Conservation (phyloP, 2,329 filamentous ascomycete genomes). For the Hymenotorrendiella dingleyae region DNA sequence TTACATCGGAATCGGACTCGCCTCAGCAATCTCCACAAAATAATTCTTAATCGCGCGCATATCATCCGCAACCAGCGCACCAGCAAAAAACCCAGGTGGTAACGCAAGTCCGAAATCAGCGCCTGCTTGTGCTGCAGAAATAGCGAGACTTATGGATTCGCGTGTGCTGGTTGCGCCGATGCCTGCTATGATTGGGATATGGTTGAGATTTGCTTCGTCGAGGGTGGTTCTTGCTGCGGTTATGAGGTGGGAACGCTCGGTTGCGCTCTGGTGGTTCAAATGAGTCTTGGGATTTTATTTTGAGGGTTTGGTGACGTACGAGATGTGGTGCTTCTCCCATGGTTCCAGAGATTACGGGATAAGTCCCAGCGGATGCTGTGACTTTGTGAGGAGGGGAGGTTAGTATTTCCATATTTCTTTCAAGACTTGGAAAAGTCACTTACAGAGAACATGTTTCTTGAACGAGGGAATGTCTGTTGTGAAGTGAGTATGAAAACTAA, state of each 20-base stretch:
- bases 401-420: neutral
- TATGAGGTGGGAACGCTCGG: slow-evolving; percentile 38
- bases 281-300: neutral
- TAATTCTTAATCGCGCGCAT: slow-evolving; percentile 18
- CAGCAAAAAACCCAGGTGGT: slow-evolving; percentile 16
- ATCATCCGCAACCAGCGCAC: slow-evolving; percentile 7
- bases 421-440: no score
- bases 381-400: neutral
- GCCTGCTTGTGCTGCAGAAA: slow-evolving; percentile 34
- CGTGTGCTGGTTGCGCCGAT: slow-evolving; percentile 36
- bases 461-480: slow-evolving; percentile 3
- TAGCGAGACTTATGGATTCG: slow-evolving; percentile 33
- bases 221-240: slow-evolving; percentile 35
- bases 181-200: slow-evolving; percentile 40
- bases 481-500: no score
- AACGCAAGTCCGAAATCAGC: slow-evolving; percentile 25
- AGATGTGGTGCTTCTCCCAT: slow-evolving; percentile 11
- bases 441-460: slow-evolving; percentile 11
- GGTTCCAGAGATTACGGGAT: slow-evolving; percentile 9
- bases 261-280: neutral
- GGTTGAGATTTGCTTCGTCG: slow-evolving; percentile 29
- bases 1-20: slow-evolving; percentile 20
- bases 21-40: slow-evolving; percentile 20
- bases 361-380: slow-evolving; percentile 5
- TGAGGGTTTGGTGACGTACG: neutral